These are phyloP conservation scores for Yamadazyma sp. DNA, from an alignment of 1,139 yeast species.

Conservation along the genomic window DNA sequence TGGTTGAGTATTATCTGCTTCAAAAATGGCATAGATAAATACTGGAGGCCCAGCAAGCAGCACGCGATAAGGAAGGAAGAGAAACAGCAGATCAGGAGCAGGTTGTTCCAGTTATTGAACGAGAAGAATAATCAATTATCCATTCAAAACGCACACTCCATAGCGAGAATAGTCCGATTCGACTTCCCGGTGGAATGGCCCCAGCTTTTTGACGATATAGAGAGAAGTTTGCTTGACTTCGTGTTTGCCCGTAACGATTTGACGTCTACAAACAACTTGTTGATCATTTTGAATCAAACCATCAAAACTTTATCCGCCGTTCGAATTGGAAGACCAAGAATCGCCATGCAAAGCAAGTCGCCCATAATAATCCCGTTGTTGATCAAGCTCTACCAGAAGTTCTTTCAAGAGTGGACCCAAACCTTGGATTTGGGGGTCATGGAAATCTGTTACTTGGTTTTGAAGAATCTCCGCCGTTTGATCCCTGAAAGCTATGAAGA, in stretches of 20 bases:
- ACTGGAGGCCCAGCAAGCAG: slow-evolving; percentile 72
- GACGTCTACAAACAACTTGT: slow-evolving; percentile 57
- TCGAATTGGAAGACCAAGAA: slow-evolving; percentile 78
- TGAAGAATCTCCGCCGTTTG: slow-evolving; percentile 68
- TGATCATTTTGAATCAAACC: slow-evolving; percentile 71
- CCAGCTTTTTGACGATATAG: slow-evolving; percentile 62
- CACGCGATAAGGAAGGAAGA: slow-evolving; percentile 66
- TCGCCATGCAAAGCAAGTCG: slow-evolving; percentile 72
- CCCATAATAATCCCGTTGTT: slow-evolving; percentile 61
- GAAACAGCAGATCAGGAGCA: slow-evolving; percentile 57
- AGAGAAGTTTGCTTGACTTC: slow-evolving; percentile 35
- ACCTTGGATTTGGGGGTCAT: slow-evolving; percentile 46
- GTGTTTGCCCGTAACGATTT: slow-evolving; percentile 51
- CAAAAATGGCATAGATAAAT: slow-evolving; percentile 81
- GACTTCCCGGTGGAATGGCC: slow-evolving; percentile 94
- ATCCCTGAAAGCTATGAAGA: slow-evolving; percentile 76
- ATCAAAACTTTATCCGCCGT: slow-evolving; percentile 73
- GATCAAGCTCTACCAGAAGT: slow-evolving; percentile 56
- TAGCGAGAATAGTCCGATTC: slow-evolving; percentile 72
- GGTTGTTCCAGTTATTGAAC: slow-evolving; percentile 58
- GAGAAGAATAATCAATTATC: slow-evolving; percentile 75
- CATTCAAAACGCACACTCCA: slow-evolving; percentile 81
- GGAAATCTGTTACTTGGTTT: slow-evolving; percentile 74
- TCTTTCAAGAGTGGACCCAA: slow-evolving; percentile 63
- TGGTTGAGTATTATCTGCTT: slow-evolving; percentile 88